A percentile compares a stretch with the other conserved stretches of the same genome.
Evolutionary conservation across 768 basidiomycete species (phyloP).

Genomic region (Hygrophorus pudorinus): DNA sequence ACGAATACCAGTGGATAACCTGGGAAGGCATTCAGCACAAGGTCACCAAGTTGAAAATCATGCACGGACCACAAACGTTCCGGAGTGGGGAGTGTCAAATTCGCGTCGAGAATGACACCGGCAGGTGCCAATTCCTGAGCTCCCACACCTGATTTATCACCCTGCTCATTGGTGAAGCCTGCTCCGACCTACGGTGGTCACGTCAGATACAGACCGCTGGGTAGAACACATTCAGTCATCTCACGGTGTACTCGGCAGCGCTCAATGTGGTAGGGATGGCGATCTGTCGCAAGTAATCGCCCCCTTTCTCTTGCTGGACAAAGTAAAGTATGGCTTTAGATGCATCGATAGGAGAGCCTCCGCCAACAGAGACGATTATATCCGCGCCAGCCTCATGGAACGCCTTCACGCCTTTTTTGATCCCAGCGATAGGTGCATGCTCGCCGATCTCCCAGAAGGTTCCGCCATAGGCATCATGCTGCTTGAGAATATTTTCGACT

Average conservation of each 20-base stretch:
- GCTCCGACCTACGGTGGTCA: slow-evolving; percentile 39
- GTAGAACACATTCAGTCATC: slow-evolving; percentile 8
- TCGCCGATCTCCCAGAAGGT: slow-evolving; percentile 70
- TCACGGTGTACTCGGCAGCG: slow-evolving; percentile 64
- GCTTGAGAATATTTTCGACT: slow-evolving; percentile 46
- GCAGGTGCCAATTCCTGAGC: slow-evolving; percentile 53
- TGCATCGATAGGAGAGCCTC: slow-evolving; percentile 75
- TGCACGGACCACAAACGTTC: slow-evolving; percentile 56
- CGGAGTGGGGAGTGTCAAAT: slow-evolving; percentile 64
- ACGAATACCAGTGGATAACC: slow-evolving; percentile 73
- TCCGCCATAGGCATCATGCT: slow-evolving; percentile 47
- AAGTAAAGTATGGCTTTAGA: slow-evolving; percentile 63
- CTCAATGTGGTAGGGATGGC: slow-evolving; percentile 78
- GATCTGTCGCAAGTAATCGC: slow-evolving; percentile 49
- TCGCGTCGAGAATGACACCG: slow-evolving; percentile 70
- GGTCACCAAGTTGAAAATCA: slow-evolving; percentile 4
- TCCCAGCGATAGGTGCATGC: slow-evolving; percentile 61
- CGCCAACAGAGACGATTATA: slow-evolving; percentile 64
- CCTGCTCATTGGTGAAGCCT: slow-evolving; percentile 63
- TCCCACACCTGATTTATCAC: slow-evolving; percentile 50
- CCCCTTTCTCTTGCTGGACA: slow-evolving; percentile 46
- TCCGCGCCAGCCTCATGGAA: slow-evolving; percentile 53
- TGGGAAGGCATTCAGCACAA: slow-evolving; percentile 16
- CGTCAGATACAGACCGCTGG: not conserved
- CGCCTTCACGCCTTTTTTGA: slow-evolving; percentile 42